phyloP scores from a whole-genome alignment of 768 basidiomycete genomes.

The Tricholoma furcatifolium region DNA sequence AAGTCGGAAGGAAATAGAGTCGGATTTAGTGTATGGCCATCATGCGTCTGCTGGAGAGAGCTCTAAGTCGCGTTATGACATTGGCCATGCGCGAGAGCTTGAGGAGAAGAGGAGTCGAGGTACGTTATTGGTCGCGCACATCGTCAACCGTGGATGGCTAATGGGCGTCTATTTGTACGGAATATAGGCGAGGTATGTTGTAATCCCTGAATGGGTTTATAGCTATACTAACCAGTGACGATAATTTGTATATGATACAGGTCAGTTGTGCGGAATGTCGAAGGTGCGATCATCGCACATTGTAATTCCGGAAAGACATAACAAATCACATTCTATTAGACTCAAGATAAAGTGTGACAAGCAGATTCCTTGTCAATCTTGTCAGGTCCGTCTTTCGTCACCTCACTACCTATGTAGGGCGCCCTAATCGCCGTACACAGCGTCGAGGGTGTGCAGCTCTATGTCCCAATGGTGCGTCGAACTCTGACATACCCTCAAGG shows the following conservation, averaged over 20 bases:
- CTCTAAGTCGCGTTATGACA: slow-evolving; percentile 35
- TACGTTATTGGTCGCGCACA: slow-evolving; percentile 15
- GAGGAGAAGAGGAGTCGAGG: slow-evolving; percentile 75
- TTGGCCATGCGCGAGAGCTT: slow-evolving; percentile 59
- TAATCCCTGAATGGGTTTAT: slow-evolving; percentile 4
- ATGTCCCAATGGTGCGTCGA: slow-evolving; percentile 63
- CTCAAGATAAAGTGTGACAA: slow-evolving; percentile 85
- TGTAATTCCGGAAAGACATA: slow-evolving; percentile 7
- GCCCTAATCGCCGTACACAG: slow-evolving; percentile 24
- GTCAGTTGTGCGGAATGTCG: slow-evolving; percentile 82
- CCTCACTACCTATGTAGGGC: slow-evolving; percentile 2
- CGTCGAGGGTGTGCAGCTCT: slow-evolving; percentile 66
- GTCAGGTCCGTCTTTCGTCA: slow-evolving; percentile 54
- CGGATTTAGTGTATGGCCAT: slow-evolving; percentile 28
- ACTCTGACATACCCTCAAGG: slow-evolving; percentile 1
- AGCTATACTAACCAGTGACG: slow-evolving; percentile 3
- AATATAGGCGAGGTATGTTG: slow-evolving; percentile 28
- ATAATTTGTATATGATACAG: slow-evolving; percentile 29
- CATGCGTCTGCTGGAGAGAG: too few species aligned
- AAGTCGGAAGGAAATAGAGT: slow-evolving; percentile 50
- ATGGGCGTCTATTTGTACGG: neutral
- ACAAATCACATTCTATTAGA: slow-evolving; percentile 27
- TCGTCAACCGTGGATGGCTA: slow-evolving; percentile 11
- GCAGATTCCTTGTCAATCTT: slow-evolving; percentile 76
- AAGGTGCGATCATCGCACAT: slow-evolving; percentile 56